These are phyloP conservation scores for Tagetes erecta DNA, from an alignment of 129 eudicot species.

Conservation along the genomic window DNA sequence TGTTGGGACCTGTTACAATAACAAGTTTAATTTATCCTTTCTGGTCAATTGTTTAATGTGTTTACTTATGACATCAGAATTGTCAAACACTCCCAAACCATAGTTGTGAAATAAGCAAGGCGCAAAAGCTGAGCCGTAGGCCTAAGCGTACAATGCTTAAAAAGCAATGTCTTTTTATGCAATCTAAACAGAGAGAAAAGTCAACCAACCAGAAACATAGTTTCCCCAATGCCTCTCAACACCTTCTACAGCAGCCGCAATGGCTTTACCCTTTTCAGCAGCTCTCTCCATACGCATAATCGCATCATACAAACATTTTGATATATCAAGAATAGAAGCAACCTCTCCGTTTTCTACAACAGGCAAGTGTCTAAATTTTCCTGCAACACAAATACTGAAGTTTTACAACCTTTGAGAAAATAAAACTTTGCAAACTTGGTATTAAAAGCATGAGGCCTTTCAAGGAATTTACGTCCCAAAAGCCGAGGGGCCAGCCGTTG, in stretches of 20 bases:
- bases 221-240: constrained; percentile 95
- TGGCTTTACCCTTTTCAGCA: constrained; percentile 98
- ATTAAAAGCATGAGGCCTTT: too few relatives aligned
- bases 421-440: not conserved
- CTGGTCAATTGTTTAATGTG: not conserved
- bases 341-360: constrained; percentile 96
- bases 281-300: constrained; percentile 97
- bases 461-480: too few relatives aligned
- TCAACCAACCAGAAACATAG: constrained; percentile 64
- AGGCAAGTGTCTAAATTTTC: constrained; percentile 94
- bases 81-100: not conserved
- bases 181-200: not conserved
- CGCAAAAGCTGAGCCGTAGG: too few relatives aligned
- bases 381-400: constrained; percentile 34
- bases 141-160: too few relatives aligned
- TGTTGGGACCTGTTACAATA: constrained; percentile 57
- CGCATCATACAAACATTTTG: constrained; percentile 92
- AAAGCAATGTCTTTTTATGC: not conserved
- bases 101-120: too few relatives aligned
- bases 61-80: not conserved
- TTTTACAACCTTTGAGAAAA: not conserved
- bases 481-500: too few relatives aligned
- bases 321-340: constrained; percentile 87
- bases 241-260: constrained; percentile 99
- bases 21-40: not conserved